phyloP scores from a whole-genome alignment of 495 filamentous ascomycete species.

The Tuber microsphaerosporum region DNA sequence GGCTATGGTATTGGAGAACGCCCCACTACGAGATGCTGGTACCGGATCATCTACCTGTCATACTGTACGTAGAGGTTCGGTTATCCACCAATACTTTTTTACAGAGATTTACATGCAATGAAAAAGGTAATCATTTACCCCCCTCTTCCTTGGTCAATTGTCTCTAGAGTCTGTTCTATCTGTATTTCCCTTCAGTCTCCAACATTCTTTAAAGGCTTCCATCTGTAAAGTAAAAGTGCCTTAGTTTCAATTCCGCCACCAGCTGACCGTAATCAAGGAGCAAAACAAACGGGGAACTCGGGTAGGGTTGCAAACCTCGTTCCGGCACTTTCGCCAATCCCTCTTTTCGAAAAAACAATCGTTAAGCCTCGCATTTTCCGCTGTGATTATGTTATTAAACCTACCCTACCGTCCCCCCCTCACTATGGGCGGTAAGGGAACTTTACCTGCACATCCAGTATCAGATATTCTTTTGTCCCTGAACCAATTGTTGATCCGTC shows the following conservation, averaged over 20 bases:
- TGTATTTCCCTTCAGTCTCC: conserved; percentile 86
- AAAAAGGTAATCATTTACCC: neutral
- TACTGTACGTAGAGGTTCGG: too few species aligned
- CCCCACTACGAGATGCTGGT: neutral
- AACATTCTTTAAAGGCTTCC: conserved; percentile 84
- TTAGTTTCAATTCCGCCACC: conserved; percentile 14
- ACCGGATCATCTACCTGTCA: too few species aligned
- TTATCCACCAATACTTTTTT: neutral
- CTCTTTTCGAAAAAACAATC: conserved; percentile 95
- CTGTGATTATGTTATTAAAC: conserved; percentile 46
- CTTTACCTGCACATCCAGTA: conserved; percentile 81
- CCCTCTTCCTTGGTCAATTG: neutral
- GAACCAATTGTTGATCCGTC: conserved; percentile 9
- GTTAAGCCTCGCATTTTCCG: conserved; percentile 81
- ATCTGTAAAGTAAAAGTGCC: conserved; percentile 54
- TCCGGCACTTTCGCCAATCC: conserved; percentile 85
- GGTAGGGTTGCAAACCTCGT: conserved; percentile 61
- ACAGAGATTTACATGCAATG: neutral
- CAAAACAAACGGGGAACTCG: conserved; percentile 1
- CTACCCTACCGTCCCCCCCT: neutral
- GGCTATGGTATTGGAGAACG: neutral
- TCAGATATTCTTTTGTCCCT: conserved; percentile 97
- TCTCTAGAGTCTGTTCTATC: conserved; percentile 54
- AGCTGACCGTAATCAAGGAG: conserved; percentile 26
- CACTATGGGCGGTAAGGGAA: neutral